Evolutionary conservation across 805 yeast species (phyloP).

Genomic region (Saccharomycopsis fermentans): DNA sequence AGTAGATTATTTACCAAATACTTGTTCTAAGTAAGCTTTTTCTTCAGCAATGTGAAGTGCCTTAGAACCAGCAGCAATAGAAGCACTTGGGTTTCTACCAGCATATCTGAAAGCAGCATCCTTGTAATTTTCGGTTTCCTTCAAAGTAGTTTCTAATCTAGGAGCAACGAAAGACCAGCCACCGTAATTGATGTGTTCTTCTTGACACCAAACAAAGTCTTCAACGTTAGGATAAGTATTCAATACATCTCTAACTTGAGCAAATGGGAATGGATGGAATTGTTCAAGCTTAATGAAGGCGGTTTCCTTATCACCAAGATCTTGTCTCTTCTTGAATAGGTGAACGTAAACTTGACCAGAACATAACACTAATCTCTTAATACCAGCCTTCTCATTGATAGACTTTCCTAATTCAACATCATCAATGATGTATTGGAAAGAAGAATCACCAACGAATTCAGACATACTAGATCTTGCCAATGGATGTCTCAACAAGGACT

Average conservation of each 20-base stretch:
- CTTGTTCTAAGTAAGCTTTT: slow-evolving; percentile 73
- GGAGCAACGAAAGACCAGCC: slow-evolving; percentile 72
- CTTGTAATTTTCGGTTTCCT: slow-evolving; percentile 62
- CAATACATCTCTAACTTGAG: slow-evolving; percentile 79
- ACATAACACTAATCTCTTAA: slow-evolving; percentile 76
- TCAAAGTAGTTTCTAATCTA: slow-evolving; percentile 67
- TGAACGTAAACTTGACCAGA: slow-evolving; percentile 95
- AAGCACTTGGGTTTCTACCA: slow-evolving; percentile 97
- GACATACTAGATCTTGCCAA: slow-evolving; percentile 76
- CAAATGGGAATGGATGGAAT: slow-evolving; percentile 97
- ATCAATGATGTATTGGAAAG: slow-evolving; percentile 93
- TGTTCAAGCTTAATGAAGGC: slow-evolving; percentile 89
- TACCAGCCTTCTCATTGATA: slow-evolving; percentile 68
- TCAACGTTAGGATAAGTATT: slow-evolving; percentile 70
- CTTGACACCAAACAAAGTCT: slow-evolving; percentile 96
- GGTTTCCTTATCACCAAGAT: slow-evolving; percentile 66
- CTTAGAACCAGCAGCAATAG: slow-evolving; percentile 97
- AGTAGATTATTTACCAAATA: slow-evolving; percentile 29
- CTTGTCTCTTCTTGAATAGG: slow-evolving; percentile 78
- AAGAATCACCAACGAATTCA: slow-evolving; percentile 86
- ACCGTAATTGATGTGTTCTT: slow-evolving; percentile 98
- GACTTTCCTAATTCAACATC: slow-evolving; percentile 77
- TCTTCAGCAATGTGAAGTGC: slow-evolving; percentile 82
- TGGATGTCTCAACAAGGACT: slow-evolving; percentile 92
- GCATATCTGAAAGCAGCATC: slow-evolving; percentile 64